Conservation (phyloP, 345 rosid species). For the Eucalyptus cladocalyx region DNA sequence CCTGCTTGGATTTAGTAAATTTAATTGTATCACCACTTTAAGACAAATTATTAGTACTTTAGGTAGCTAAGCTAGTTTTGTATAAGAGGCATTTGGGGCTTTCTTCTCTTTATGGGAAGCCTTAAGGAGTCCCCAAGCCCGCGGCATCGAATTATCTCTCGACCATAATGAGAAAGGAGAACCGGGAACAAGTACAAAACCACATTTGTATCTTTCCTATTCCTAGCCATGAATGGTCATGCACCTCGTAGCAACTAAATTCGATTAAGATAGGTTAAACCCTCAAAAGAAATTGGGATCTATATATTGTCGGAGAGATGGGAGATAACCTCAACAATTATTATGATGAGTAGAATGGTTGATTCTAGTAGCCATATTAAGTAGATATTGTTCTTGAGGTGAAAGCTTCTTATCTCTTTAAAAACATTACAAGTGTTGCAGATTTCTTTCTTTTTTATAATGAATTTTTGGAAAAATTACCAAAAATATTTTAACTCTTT, state of each 20-base stretch:
- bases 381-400: not conserved
- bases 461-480: not conserved
- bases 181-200: too few relatives aligned
- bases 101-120: not conserved
- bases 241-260: too few relatives aligned
- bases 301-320: not conserved
- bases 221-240: too few relatives aligned
- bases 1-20: too few relatives aligned
- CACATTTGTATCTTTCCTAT: too few relatives aligned
- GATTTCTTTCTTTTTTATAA: not conserved
- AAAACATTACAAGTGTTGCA: not conserved
- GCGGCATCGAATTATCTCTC: too few relatives aligned
- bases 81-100: not conserved
- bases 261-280: too few relatives aligned
- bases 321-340: not conserved
- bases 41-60: too few relatives aligned
- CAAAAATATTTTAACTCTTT: too few relatives aligned
- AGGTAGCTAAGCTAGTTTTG: too few relatives aligned
- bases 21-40: not conserved
- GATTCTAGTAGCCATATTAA: not conserved
- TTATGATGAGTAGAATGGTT: too few relatives aligned
- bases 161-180: too few relatives aligned
- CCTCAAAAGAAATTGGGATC: not conserved
- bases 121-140: not conserved
- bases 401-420: not conserved